Conservation (phyloP, 2,329 filamentous ascomycete species). For the Penicillium sp. region DNA sequence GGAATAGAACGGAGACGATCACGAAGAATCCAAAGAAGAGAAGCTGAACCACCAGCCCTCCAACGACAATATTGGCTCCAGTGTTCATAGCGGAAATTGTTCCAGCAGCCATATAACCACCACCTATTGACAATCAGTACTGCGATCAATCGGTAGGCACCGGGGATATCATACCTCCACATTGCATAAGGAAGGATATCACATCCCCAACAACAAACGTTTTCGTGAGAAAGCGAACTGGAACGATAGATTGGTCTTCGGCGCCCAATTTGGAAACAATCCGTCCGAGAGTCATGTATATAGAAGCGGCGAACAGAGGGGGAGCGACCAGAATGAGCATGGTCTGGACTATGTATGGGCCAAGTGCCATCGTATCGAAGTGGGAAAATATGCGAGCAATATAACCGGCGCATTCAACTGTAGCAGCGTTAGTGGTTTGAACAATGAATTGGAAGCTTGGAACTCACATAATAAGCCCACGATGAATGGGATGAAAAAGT, state of each 20-base stretch:
- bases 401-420: conserved; percentile 28
- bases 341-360: conserved; percentile 30
- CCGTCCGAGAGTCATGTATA: conserved; percentile 33
- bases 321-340: conserved; percentile 31
- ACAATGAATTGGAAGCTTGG: background rate
- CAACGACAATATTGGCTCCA: conserved; percentile 50
- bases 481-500: conserved; percentile 41
- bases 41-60: conserved; percentile 60
- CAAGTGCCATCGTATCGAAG: conserved; percentile 22
- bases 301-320: conserved; percentile 30
- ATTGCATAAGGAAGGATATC: conserved; percentile 31
- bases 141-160: background rate
- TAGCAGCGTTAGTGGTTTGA: conserved; percentile 25
- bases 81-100: conserved; percentile 12
- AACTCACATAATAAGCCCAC: conserved; percentile 40
- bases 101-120: conserved; percentile 27
- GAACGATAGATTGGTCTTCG: conserved; percentile 22
- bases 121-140: conserved; percentile 20
- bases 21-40: conserved; percentile 60
- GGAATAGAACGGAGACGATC: conserved; percentile 51
- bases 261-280: conserved; percentile 23
- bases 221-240: conserved; percentile 27
- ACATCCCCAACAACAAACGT: conserved; percentile 33
- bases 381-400: conserved; percentile 28
- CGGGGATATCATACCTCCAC: conserved; percentile 17